Percentiles rank a stretch among this genome's conserved stretches.
phyloP scores from a whole-genome alignment of 2,329 filamentous ascomycete species.

The Pseudopithomyces maydicus region DNA sequence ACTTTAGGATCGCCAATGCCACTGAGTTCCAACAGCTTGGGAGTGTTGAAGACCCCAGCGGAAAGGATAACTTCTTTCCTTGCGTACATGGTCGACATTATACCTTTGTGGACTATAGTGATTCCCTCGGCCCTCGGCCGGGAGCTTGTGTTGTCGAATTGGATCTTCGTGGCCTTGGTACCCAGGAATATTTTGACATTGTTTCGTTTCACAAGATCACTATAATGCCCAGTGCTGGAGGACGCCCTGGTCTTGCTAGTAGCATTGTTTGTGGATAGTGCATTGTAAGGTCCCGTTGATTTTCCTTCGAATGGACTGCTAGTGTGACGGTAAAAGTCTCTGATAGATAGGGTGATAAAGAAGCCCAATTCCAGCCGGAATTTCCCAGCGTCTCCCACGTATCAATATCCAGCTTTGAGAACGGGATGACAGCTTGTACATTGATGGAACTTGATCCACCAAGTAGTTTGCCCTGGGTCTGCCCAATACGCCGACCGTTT shows the following conservation, averaged over 20 bases:
- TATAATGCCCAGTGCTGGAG: neutral
- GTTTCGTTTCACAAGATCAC: neutral
- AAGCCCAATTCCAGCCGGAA: conserved; percentile 32
- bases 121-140: neutral
- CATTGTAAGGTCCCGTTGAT: neutral
- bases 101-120: neutral
- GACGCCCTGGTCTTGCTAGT: neutral
- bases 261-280: neutral
- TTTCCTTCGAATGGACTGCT: neutral
- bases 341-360: conserved; percentile 26
- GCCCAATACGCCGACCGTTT: conserved; percentile 12
- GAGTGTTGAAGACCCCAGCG: conserved; percentile 59
- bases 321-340: conserved; percentile 27
- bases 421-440: conserved; percentile 25
- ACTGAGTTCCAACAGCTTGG: conserved; percentile 65
- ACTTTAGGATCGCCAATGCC: conserved; percentile 55
- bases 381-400: conserved; percentile 42
- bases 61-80: conserved; percentile 60
- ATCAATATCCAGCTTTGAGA: conserved; percentile 28
- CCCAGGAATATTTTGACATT: neutral
- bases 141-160: neutral
- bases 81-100: neutral
- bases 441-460: conserved; percentile 43
- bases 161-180: neutral
- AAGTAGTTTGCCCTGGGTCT: conserved; percentile 18